Base-by-base conservation (phyloP, 2,329 filamentous ascomycete species). In the Neocucurbitaria cava region DNA sequence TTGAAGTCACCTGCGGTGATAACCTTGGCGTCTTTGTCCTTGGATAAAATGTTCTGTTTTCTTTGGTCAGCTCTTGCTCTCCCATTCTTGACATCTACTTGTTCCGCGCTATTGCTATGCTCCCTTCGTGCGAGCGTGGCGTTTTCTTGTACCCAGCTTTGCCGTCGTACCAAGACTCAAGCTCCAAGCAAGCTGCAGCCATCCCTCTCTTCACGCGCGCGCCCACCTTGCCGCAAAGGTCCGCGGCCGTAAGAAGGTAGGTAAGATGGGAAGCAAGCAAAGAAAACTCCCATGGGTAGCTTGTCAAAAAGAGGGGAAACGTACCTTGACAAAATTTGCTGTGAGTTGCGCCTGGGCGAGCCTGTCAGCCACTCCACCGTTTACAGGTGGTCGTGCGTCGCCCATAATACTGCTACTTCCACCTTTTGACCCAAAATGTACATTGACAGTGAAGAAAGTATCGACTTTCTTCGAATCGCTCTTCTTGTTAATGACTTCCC, bases 1-100 rank as follows among this genome's bases (percentile, higher is more conserved):
- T 91, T 91, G 70, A 88, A 91, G 75, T 91, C 89, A 23, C 89
- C 89, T 0, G 85, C 83, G 2, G 81, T 76, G 54, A 91, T 81
- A 60, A 91, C 71, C 21, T 78, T 78, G 0, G 88, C 87, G 15
- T 81, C 74, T 10, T 77, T 69, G 72, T 90, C 83, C 36, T 81
- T 66, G 7, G 77, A 70, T 18, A 90, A 81, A 61, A 91, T 86
- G 23, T 61, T 54, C 69, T 72, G 55, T 41, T 23, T 23, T 15
- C 4, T 15, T 26, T n/a, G 20, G 58, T 71, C 57, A 52, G 83
- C 52, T 35, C 40, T 30, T 30, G 42, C 40, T 35, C 15, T 40
- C 13, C n/a, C 10, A 54, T 21, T 31, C 15, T 43, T 42, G 43
- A 15, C 8, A 26, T 26, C 10, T 3, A 8, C 13, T n/a, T 38